Base-by-base conservation (phyloP, 1,284 basidiomycete genomes). In the Porodaedalea pini region DNA sequence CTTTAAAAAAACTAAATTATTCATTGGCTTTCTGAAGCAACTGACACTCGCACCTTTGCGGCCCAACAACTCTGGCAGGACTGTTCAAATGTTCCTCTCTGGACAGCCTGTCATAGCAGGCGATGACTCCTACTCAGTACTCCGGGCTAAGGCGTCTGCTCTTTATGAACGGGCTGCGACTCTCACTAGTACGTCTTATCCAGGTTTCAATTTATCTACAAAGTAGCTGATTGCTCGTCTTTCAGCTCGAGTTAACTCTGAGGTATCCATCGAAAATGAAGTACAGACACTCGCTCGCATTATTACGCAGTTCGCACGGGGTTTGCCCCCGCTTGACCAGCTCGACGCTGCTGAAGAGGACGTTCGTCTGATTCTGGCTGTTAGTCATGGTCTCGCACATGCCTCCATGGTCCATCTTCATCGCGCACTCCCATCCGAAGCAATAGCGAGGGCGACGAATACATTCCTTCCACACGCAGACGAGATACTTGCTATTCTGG, bases 391-490 rank as follows among this genome's bases (percentile, higher is more conserved):
- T 4, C 63, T 77, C 6, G 70, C 73, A 43, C 66, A 68, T 25
- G 64, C 63, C 1, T 65, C 70, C 2, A 64, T 71, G 21, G 70
- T 75, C 2, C 73, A 69, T 11, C 67, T 79, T 5, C 71, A 79
- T 48, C 63, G 65, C 4, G 64, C 68, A 1, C 68, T 70, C 29
- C 55, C 64, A 15, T 50, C 62, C 11, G 65, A 67, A 15, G 50
- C 56, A 0, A 61, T 54, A 2, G 72, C 72, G 1, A 27, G n/a
- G 7, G 31, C 51, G 13, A 39, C 36, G 67, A 70, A 43, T 69
- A 68, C 39, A 41, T 71, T 36, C 65, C 64, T 4, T 68, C 63
- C 0, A 69, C 67, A 59, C 29, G 58, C 58, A 10, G 23, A 25
- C 15, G 58, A 59, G 32, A 39, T 51, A 2, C 15, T 56, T 11